Conservation (phyloP, 2,329 filamentous ascomycete genomes). For the Zasmidium angulare region DNA sequence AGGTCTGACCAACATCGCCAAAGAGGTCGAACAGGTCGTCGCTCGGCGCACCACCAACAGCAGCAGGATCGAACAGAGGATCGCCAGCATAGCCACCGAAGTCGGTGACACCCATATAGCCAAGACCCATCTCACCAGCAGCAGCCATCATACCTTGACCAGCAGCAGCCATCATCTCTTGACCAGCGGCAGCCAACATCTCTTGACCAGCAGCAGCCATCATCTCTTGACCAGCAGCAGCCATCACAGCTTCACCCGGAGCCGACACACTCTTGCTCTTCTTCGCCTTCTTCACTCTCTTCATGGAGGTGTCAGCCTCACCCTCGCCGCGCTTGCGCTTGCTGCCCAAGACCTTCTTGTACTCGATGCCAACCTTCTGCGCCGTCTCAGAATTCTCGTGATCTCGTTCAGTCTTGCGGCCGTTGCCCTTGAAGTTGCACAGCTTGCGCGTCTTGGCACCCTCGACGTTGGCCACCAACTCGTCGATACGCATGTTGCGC, state of each 20-base stretch:
- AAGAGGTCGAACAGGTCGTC: too few species aligned
- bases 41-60: too few species aligned
- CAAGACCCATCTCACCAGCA: neutral
- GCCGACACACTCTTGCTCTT: neutral
- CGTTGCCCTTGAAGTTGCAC: neutral
- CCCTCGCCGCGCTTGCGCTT: neutral
- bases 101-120: too few species aligned
- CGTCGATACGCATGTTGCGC: neutral
- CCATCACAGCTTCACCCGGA: too few species aligned
- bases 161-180: too few species aligned
- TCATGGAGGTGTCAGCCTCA: neutral
- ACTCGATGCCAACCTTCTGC: neutral
- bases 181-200: neutral
- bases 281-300: neutral
- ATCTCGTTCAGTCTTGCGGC: slow-evolving; percentile 1
- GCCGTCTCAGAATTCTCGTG: neutral
- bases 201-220: neutral
- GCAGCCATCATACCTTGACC: neutral
- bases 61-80: too few species aligned
- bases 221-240: too few species aligned
- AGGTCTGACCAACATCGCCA: too few species aligned
- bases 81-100: too few species aligned
- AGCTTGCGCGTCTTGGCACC: neutral
- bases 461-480: neutral
- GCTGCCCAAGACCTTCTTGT: neutral